phyloP scores from a whole-genome alignment of 805 yeast species.

The Wickerhamiella allomyrinae region DNA sequence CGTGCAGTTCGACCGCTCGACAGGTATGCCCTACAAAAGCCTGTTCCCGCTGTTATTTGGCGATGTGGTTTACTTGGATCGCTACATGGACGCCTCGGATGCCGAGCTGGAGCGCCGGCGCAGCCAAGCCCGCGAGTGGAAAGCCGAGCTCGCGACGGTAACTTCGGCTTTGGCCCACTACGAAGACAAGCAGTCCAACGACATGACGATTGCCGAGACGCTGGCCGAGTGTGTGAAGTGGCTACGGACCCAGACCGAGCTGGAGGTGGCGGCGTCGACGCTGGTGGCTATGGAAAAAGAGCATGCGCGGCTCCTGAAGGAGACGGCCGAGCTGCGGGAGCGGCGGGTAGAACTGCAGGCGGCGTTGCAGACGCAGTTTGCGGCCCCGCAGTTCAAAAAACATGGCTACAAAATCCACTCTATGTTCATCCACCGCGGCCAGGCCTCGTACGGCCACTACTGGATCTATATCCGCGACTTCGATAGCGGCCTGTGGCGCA shows the following conservation, averaged over 20 bases:
- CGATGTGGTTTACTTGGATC: constrained; percentile 67
- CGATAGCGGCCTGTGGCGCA: constrained; percentile 52
- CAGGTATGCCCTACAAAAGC: constrained; percentile 65
- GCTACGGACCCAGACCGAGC: not conserved
- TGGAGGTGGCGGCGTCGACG: constrained; percentile 30
- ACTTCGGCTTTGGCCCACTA: constrained; percentile 10
- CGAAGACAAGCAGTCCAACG: constrained; percentile 20
- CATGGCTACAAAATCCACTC: constrained; percentile 79
- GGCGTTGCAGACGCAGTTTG: constrained; percentile 46
- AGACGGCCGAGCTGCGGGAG: constrained; percentile 30
- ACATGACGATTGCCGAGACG: constrained; percentile 36
- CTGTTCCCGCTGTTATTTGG: constrained; percentile 70
- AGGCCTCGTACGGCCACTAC: constrained; percentile 92
- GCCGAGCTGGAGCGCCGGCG: constrained; percentile 37
- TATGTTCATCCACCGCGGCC: constrained; percentile 87
- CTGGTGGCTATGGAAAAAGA: constrained; percentile 34
- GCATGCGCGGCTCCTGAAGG: constrained; percentile 32
- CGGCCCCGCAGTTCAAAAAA: constrained; percentile 33
- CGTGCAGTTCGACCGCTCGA: constrained; percentile 71
- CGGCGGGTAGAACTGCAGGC: constrained; percentile 33
- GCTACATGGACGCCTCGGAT: constrained; percentile 54
- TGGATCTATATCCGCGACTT: constrained; percentile 88
- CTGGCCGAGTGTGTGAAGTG: constrained; percentile 28
- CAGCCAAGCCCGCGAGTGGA: constrained; percentile 47
- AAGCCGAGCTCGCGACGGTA: constrained; percentile 20